Evolutionary conservation across 169 alveolate genomes (phyloP), one percentile per base, ranked within the genome.

Genomic region (Plasmodium relictum): DNA sequence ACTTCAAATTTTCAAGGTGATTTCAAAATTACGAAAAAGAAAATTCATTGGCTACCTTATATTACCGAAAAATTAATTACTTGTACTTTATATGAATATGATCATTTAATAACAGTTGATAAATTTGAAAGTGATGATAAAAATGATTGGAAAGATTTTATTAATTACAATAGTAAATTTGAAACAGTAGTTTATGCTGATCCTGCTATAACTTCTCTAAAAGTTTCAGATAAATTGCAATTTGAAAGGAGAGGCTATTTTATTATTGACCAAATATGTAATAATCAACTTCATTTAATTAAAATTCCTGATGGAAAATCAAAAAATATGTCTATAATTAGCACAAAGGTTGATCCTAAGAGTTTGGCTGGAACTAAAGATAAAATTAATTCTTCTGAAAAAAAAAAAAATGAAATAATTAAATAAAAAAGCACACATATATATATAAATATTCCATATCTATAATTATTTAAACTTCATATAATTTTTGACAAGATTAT

Each of bases 171-270:
- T 37, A 70, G 66, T 48, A 96, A 95, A 74, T 89, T 94, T 87
- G 96, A 92, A 52, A 96, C 97, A 48, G 92, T 78, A 61, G 97
- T 94, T 41, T 70, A 94, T 80, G 97, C 97, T 6, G 99, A 97
- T 89, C 92, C 93, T 16, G 93, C 92, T 18, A 71, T 96, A 68
- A 86, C 93, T 16, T 58, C 85, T 39, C 93, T 92, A 5, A 68
- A 88, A 42, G 92, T 68, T n/a, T 98, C 98, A 4, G 97, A 95
- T 48, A 89, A 92, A 88, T 88, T 98, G 44, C 99, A 98, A 93
- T 95, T 98, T 68, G 99, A 98, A 94, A 96, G 99, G 94, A 96
- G 99, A 93, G 99, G 99, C 0, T 98, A 96, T 92, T 98, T 96
- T 97, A 96, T 94, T 66, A 97, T 98, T 56, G 99, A 98, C 93